phyloP scores from a whole-genome alignment of 768 basidiomycete genomes.

The Mycena albidolilacea region DNA sequence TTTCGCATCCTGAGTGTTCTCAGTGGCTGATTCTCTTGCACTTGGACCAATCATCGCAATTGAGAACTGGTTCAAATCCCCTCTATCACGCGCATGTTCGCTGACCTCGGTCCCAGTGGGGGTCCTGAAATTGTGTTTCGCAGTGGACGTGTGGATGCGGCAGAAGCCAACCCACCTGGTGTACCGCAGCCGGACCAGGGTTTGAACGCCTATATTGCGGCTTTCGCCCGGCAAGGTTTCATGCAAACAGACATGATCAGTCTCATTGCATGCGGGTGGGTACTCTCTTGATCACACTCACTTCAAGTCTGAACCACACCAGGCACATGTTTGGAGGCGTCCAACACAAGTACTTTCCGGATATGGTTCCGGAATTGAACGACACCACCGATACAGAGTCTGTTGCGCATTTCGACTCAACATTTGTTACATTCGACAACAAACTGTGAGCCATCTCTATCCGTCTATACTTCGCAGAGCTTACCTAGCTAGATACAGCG shows the following conservation, averaged over 20 bases:
- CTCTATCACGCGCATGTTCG: background rate
- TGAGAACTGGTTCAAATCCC: background rate
- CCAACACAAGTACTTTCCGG: background rate
- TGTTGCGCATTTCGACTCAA: background rate
- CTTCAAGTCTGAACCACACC: background rate
- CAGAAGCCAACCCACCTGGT: background rate
- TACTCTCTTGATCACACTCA: background rate
- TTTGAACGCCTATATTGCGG: conserved; percentile 1
- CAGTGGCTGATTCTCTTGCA: background rate
- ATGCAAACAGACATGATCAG: background rate
- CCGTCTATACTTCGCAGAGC: background rate
- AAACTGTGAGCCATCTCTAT: background rate
- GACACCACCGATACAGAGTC: background rate
- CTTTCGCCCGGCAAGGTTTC: conserved; percentile 1
- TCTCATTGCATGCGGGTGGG: background rate
- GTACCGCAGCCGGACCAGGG: conserved; percentile 1
- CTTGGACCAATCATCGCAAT: conserved; percentile 6
- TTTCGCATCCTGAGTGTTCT: background rate
- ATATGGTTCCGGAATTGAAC: conserved; percentile 4
- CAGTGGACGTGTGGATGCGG: conserved; percentile 3
- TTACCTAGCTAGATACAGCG: conserved; percentile 1
- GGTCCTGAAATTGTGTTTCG: conserved; percentile 4
- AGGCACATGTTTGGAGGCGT: conserved; percentile 3
- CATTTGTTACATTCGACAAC: background rate
- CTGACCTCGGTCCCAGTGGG: background rate